Evolutionary conservation across 148 eudicot species (phyloP).

Genomic region (Chenopodium quinoa): DNA sequence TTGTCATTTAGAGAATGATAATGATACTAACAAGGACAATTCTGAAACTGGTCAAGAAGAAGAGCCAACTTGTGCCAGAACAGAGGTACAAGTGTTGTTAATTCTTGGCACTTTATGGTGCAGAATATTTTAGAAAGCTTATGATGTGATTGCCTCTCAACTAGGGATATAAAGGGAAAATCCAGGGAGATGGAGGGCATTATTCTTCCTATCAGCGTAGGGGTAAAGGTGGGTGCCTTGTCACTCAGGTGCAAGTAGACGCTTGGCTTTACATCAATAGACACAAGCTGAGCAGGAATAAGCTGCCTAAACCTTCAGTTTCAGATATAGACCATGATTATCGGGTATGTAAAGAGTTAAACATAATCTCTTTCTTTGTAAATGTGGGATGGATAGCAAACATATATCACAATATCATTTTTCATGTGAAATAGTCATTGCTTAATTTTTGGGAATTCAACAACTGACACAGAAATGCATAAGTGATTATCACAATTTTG

Average conservation of each 20-base stretch:
- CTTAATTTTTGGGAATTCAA: background rate
- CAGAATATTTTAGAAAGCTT: constrained; percentile 2
- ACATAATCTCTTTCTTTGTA: background rate
- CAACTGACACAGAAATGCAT: background rate
- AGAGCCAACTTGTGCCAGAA: constrained; percentile 57
- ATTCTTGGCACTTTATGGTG: constrained; percentile 1
- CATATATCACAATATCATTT: background rate
- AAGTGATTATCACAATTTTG: background rate
- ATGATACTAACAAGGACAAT: constrained; percentile 22
- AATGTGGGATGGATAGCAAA: background rate
- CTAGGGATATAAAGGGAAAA: constrained; percentile 59
- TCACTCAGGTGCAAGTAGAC: constrained; percentile 62
- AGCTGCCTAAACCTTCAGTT: constrained; percentile 36
- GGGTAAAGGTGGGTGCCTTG: constrained; percentile 43
- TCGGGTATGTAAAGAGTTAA: constrained; percentile 40
- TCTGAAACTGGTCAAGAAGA: constrained; percentile 31
- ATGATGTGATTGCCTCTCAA: constrained; percentile 11
- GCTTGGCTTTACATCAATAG: constrained; percentile 68
- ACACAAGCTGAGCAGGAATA: constrained; percentile 41
- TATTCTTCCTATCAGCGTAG: constrained; percentile 26
- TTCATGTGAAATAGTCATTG: too few relatives aligned
- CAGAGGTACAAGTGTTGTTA: constrained; percentile 40
- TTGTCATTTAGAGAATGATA: constrained; percentile 22
- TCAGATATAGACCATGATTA: constrained; percentile 53
- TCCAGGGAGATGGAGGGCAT: constrained; percentile 39